Conservation (phyloP, 306 rosid genomes). For the Vicia faba region DNA sequence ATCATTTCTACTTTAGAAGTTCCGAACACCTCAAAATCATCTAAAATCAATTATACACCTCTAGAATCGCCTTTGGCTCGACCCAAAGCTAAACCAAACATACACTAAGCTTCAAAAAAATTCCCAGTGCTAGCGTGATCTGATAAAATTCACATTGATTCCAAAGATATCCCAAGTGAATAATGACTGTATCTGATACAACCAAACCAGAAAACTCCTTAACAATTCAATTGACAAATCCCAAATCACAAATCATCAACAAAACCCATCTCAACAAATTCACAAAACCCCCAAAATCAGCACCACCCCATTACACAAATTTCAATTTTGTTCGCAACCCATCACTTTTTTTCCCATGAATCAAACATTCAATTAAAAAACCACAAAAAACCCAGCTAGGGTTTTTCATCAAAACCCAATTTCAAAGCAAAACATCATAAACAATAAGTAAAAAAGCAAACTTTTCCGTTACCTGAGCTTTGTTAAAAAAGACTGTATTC, state of each 20-base stretch:
- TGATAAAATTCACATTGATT: neutral
- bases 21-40: too few relatives aligned
- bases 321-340: neutral
- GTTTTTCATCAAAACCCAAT: slow-evolving; percentile 21
- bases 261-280: neutral
- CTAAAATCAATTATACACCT: too few relatives aligned
- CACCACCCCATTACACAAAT: slow-evolving; percentile 2
- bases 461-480: slow-evolving; percentile 65
- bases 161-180: neutral
- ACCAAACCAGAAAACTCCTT: neutral
- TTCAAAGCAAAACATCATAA: slow-evolving; percentile 9
- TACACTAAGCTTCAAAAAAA: neutral
- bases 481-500: slow-evolving; percentile 86
- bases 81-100: neutral
- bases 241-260: slow-evolving; percentile 7
- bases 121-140: neutral
- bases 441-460: slow-evolving; percentile 24
- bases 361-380: neutral
- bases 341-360: slow-evolving; percentile 1
- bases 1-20: too few relatives aligned
- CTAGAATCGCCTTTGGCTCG: too few relatives aligned
- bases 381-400: neutral
- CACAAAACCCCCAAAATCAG: neutral
- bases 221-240: slow-evolving; percentile 6
- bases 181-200: slow-evolving; percentile 2